Evolutionary conservation across 2,329 filamentous ascomycete genomes (phyloP).

Genomic region (Xylaria sp.): DNA sequence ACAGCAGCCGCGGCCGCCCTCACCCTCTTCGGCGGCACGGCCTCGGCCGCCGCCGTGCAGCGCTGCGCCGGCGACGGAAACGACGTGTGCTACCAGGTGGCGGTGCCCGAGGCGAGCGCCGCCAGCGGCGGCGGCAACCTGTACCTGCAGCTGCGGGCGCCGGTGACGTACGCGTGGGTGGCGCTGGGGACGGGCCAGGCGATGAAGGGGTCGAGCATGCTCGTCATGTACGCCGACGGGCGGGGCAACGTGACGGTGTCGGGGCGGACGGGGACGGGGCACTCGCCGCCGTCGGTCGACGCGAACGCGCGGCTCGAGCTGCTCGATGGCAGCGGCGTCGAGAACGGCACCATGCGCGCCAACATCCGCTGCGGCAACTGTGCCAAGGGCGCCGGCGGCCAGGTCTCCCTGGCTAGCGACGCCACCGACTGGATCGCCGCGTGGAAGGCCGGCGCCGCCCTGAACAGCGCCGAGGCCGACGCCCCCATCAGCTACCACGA

Average conservation of each 20-base stretch:
- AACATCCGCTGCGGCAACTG: conserved; percentile 62
- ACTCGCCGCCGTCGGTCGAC: conserved; percentile 52
- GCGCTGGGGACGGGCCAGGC: conserved; percentile 57
- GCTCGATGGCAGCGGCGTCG: conserved; percentile 61
- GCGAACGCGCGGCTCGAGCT: conserved; percentile 51
- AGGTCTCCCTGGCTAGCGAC: conserved; percentile 46
- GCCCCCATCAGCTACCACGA: conserved; percentile 52
- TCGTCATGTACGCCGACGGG: conserved; percentile 64
- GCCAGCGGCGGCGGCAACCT: conserved; percentile 56
- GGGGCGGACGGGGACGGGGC: conserved; percentile 52
- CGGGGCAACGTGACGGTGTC: conserved; percentile 64
- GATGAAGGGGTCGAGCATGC: conserved; percentile 63
- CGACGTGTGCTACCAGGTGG: conserved; percentile 59
- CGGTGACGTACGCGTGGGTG: conserved; percentile 58
- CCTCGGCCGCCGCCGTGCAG: conserved; percentile 34
- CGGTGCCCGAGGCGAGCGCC: conserved; percentile 51
- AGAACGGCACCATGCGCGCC: conserved; percentile 56
- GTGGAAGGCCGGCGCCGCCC: conserved; percentile 51
- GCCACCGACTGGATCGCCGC: conserved; percentile 56
- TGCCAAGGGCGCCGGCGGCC: conserved; percentile 47
- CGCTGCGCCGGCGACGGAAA: conserved; percentile 45
- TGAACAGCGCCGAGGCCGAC: conserved; percentile 46
- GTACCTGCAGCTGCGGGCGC: conserved; percentile 63
- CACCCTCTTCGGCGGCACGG: conserved; percentile 19
- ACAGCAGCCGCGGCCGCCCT: conserved; percentile 21